A percentile compares a stretch with the other conserved stretches of the same genome.
phyloP scores from a whole-genome alignment of 106 monocot genomes.

The Ottelia alismoides region DNA sequence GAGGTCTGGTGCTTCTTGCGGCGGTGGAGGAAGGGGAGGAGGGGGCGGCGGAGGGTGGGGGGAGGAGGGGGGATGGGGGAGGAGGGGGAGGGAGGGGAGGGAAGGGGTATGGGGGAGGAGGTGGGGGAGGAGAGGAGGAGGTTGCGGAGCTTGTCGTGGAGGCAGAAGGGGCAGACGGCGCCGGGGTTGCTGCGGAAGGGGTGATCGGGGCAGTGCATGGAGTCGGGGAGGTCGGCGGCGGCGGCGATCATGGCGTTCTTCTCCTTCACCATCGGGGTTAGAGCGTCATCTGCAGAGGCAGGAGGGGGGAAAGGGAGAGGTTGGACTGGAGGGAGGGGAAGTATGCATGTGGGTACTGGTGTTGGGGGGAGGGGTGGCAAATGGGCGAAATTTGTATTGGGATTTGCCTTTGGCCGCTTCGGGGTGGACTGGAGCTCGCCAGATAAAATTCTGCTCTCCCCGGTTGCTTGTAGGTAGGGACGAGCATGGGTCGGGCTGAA shows the following conservation, averaged over 20 bases:
- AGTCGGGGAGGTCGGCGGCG: not conserved
- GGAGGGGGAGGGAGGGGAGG: not conserved
- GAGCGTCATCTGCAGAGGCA: no score
- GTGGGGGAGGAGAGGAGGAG: not conserved
- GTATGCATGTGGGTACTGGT: no score
- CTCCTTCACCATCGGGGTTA: no score
- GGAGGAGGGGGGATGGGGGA: not conserved
- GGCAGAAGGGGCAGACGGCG: conserved; percentile 15
- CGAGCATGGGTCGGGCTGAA: no score
- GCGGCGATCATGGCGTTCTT: not conserved
- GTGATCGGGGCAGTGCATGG: conserved; percentile 9
- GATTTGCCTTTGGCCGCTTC: no score
- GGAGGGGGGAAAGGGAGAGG: no score
- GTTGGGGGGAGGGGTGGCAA: no score
- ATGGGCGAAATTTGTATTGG: no score
- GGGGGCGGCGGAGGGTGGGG: not conserved
- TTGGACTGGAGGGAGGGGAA: no score
- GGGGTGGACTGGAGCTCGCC: no score
- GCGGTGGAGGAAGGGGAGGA: not conserved
- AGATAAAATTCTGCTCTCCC: no score
- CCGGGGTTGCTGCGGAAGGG: conserved; percentile 7
- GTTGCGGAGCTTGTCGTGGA: conserved; percentile 20
- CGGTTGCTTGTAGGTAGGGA: no score
- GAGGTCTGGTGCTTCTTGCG: not conserved
- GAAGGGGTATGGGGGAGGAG: not conserved